Conservation (phyloP, 2,329 filamentous ascomycete genomes). For the Tolypocladium paradoxum region DNA sequence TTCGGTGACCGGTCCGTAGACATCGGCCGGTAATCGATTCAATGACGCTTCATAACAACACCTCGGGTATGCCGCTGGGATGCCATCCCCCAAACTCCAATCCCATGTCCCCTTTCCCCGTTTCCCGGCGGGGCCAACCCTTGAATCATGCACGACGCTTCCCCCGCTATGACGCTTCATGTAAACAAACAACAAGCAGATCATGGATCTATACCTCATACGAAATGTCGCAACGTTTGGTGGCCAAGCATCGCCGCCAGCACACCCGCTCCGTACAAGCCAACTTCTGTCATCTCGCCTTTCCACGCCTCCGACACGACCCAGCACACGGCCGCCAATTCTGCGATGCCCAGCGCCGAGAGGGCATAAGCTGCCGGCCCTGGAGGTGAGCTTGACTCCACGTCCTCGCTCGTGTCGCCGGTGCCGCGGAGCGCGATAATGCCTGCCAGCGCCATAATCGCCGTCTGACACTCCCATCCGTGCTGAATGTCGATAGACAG, state of each 20-base stretch:
- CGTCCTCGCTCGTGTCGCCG: conserved; percentile 13
- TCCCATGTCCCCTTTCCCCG: not conserved
- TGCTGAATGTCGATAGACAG: conserved; percentile 11
- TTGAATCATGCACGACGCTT: not conserved
- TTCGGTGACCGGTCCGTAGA: not conserved
- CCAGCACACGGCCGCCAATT: conserved; percentile 23
- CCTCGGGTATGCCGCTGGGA: not conserved
- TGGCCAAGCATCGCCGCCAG: conserved; percentile 21
- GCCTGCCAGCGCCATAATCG: conserved; percentile 15
- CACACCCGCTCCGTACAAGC: conserved; percentile 16
- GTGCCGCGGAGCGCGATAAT: conserved; percentile 18
- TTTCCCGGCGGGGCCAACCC: not conserved
- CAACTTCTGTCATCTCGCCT: conserved; percentile 9
- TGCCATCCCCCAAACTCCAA: not conserved
- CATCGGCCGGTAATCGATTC: not conserved
- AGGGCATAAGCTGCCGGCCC: conserved; percentile 11
- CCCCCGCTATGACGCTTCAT: not conserved
- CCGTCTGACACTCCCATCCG: conserved; percentile 15
- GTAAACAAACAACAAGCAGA: not conserved
- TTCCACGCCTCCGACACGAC: conserved; percentile 20
- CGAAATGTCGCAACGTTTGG: conserved; percentile 6
- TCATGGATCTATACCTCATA: not conserved
- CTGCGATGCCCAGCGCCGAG: conserved; percentile 18
- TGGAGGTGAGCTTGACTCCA: conserved; percentile 6
- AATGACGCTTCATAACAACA: not conserved